Conservation (phyloP, 2,329 filamentous ascomycete genomes). For the Coccinonectria pachysandricola region DNA sequence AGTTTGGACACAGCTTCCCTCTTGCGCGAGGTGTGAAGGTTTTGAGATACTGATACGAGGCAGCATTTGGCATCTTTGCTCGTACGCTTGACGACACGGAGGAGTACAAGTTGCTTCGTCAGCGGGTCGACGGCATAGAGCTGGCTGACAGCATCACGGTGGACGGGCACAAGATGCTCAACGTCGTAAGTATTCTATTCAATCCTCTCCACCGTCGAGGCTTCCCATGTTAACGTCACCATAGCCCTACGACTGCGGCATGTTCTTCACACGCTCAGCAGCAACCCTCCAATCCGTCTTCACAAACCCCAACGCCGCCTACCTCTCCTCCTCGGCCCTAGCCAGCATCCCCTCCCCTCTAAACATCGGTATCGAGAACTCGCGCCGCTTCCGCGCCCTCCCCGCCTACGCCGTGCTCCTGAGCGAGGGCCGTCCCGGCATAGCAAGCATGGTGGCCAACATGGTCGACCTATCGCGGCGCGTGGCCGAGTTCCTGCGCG, state of each 20-base stretch:
- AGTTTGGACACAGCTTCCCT: conserved; percentile 11
- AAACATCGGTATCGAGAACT: conserved; percentile 85
- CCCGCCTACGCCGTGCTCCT: conserved; percentile 75
- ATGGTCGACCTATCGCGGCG: conserved; percentile 63
- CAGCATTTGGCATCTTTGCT: conserved; percentile 76
- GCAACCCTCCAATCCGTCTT: conserved; percentile 53
- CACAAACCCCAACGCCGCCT: conserved; percentile 76
- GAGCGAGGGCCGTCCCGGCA: conserved; percentile 61
- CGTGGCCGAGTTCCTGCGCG: conserved; percentile 53
- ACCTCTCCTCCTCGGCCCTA: conserved; percentile 43
- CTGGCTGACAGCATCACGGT: conserved; percentile 79
- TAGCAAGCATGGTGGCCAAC: conserved; percentile 56
- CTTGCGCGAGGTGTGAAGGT: not conserved
- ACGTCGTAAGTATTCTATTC: conserved; percentile 49
- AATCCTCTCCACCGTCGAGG: not conserved
- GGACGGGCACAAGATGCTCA: conserved; percentile 86
- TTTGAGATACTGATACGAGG: conserved; percentile 3
- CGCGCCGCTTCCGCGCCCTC: conserved; percentile 79
- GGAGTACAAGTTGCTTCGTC: conserved; percentile 45
- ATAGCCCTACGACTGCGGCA: conserved; percentile 79
- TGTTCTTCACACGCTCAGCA: conserved; percentile 68
- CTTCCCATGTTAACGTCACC: too few relatives aligned
- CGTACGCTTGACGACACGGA: conserved; percentile 48
- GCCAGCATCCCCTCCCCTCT: conserved; percentile 62
- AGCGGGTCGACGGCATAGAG: conserved; percentile 54